phyloP scores from a whole-genome alignment of 2,329 filamentous ascomycete genomes.

The Colletotrichum spaethianum region DNA sequence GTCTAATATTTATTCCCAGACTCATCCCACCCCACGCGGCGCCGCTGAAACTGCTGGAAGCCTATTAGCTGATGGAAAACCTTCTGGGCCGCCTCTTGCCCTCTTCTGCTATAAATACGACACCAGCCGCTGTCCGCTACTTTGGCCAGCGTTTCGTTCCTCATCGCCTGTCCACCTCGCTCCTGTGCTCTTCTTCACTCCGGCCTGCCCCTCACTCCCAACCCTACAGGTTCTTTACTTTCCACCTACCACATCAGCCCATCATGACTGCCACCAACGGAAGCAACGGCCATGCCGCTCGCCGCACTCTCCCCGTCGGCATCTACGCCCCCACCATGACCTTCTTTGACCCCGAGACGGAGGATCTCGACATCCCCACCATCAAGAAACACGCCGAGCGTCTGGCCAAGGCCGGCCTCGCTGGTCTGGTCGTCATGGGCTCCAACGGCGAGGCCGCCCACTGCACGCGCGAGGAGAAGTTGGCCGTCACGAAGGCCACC shows the following conservation, averaged over 20 bases:
- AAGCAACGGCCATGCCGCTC: constrained; percentile 47
- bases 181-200: constrained; percentile 24
- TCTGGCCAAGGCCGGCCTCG: constrained; percentile 82
- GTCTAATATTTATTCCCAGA: constrained; percentile 47
- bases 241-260: constrained; percentile 20
- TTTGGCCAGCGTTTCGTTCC: constrained; percentile 6
- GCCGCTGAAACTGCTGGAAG: constrained; percentile 42
- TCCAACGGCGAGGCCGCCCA: constrained; percentile 93
- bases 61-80: constrained; percentile 54
- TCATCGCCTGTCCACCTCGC: constrained; percentile 41
- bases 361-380: constrained; percentile 84
- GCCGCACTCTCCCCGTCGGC: constrained; percentile 78
- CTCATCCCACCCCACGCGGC: constrained; percentile 49
- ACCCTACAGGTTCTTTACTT: constrained; percentile 29
- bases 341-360: constrained; percentile 87
- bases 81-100: constrained; percentile 39
- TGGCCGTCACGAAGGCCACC: constrained; percentile 81
- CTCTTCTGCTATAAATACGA: constrained; percentile 51
- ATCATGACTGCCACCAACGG: constrained; percentile 44
- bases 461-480: constrained; percentile 83
- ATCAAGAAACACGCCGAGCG: constrained; percentile 87
- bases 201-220: constrained; percentile 2
- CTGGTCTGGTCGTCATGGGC: constrained; percentile 88
- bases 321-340: constrained; percentile 94
- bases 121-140: constrained; percentile 22